A percentile compares a stretch with the other conserved stretches of the same genome.
phyloP scores from a whole-genome alignment of 148 eudicot genomes.

The Drosera capensis region DNA sequence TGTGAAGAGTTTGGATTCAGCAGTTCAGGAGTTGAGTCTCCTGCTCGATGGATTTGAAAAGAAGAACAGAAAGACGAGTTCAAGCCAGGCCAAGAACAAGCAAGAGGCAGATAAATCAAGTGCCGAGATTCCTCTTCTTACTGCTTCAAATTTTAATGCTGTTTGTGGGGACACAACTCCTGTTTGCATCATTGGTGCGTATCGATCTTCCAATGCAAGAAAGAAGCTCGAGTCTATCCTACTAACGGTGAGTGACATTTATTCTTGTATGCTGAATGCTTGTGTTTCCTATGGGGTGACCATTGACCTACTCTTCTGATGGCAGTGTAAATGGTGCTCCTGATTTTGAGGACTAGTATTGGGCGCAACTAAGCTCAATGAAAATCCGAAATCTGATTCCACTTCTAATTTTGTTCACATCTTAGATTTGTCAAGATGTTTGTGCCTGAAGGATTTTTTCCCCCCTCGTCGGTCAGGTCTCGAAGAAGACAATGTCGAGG shows the following conservation, averaged over 20 bases:
- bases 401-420: no score
- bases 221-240: constrained; percentile 41
- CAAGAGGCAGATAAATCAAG: constrained; percentile 27
- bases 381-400: no score
- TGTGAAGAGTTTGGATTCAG: constrained; percentile 67
- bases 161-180: constrained; percentile 62
- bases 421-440: no score
- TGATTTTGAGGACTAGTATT: no score
- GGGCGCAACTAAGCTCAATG: no score
- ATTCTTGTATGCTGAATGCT: neutral
- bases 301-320: no score
- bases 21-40: constrained; percentile 58
- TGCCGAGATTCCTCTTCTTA: constrained; percentile 37
- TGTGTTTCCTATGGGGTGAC: no score
- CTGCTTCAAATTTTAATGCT: constrained; percentile 39
- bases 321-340: no score
- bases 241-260: constrained; percentile 31
- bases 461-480: constrained; percentile 24
- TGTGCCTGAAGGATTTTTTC: no score
- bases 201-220: constrained; percentile 45
- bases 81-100: constrained; percentile 28
- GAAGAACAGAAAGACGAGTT: constrained; percentile 43
- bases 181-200: constrained; percentile 79
- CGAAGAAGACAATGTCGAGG: constrained; percentile 66
- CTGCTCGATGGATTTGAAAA: constrained; percentile 64